A percentile compares a stretch with the other conserved stretches of the same genome.
phyloP scores from a whole-genome alignment of 805 yeast genomes.

The Ogataea thermomethanolica region DNA sequence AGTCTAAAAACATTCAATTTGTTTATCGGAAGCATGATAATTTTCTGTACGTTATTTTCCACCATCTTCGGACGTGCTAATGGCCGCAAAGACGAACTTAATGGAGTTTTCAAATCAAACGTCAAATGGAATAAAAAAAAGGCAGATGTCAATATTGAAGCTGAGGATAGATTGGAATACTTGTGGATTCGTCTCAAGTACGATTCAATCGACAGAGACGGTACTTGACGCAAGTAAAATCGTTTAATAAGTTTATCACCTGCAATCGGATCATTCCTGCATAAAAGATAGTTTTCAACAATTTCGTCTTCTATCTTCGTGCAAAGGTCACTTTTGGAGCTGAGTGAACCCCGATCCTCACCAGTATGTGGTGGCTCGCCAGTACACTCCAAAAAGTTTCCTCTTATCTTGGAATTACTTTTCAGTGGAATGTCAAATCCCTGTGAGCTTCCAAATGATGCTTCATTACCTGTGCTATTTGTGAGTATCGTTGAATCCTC shows the following conservation, averaged over 20 bases:
- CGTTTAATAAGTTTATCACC: conserved; percentile 20
- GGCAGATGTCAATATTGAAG: conserved; percentile 32
- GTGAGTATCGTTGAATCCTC: no score
- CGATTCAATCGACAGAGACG: conserved; percentile 25
- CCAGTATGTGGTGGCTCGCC: no score
- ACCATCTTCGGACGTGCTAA: conserved; percentile 8
- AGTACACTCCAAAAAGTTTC: neutral
- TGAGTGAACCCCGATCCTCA: no score
- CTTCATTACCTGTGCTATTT: neutral
- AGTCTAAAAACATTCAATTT: conserved; percentile 39
- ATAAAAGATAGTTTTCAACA: neutral
- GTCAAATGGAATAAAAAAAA: conserved; percentile 30
- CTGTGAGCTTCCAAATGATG: neutral
- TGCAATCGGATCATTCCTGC: neutral
- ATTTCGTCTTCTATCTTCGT: neutral
- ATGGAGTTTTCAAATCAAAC: conserved; percentile 26
- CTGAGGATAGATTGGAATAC: conserved; percentile 30
- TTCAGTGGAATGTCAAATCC: conserved; percentile 28
- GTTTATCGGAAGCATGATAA: conserved; percentile 32
- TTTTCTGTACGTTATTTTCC: neutral
- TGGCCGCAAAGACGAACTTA: conserved; percentile 14
- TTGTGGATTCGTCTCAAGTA: conserved; percentile 34
- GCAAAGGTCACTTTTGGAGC: no score
- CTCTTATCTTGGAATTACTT: conserved; percentile 23
- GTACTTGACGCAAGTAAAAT: conserved; percentile 33